Base-by-base conservation (phyloP, 2,329 filamentous ascomycete genomes). In the Pestalotiopsis sp. region DNA sequence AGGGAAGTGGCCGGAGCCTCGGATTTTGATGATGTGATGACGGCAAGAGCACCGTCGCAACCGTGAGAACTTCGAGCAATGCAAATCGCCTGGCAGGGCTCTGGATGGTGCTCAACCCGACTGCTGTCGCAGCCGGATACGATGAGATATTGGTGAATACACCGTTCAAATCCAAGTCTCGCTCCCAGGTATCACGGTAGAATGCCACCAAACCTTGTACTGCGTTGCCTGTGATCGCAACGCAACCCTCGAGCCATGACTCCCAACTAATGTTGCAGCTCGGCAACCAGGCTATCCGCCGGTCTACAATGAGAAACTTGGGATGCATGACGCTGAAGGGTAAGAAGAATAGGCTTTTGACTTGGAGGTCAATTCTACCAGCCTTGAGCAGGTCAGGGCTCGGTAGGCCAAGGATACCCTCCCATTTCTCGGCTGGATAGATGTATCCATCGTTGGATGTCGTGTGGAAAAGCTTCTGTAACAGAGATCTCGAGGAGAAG, bases 221-320 rank as follows among this genome's bases (percentile, higher is more conserved):
- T 0, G 91, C 83, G 0, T 85, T 82, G 0, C 92, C 93, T 6
- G 84, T 83, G 12, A 95, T 79, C 67, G 90, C 88, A 3, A 95
- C 81, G 68, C 91, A 93, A 0, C 91, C 92, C 78, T 97, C 93
- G 31, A 95, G 91, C 93, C 93, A 97, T n/a, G 89, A 80, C 78
- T 96, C 93, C 92, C 92, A 96, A 75, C 92, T 94, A 4, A 97
- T 89, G 73, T 97, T 97, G 79, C 92, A 95, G 73, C 91, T 94
- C 0, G 93, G 93, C 11, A 96, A 79, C 74, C 91, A 91, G 0
- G 91, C 91, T 2, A 81, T 84, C 40, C 83, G 78, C 0, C 91
- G 86, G 77, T 97, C 93, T 1, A 95, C 79, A 14, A 96, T 84
- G 49, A 95, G 84, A 73, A 93, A 95, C 75, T 97, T 97, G 0